A percentile compares a stretch with the other conserved stretches of the same genome.
phyloP scores from a whole-genome alignment of 2,329 filamentous ascomycete species.

The Colletotrichum horii region DNA sequence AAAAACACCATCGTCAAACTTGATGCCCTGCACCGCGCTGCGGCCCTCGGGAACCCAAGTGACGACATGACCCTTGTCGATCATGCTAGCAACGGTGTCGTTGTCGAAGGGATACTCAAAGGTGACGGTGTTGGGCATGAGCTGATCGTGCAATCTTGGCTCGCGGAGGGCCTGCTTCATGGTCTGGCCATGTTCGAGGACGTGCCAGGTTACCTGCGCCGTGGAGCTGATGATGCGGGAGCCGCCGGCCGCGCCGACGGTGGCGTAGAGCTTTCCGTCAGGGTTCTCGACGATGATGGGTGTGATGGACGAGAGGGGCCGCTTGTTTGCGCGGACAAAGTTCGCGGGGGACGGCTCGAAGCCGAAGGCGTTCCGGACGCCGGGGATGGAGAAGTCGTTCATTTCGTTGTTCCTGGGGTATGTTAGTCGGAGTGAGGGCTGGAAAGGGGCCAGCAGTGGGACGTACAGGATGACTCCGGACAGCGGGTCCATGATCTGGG shows the following conservation, averaged over 20 bases:
- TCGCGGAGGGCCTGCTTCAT: conserved; percentile 65
- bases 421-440: conserved; percentile 21
- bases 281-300: conserved; percentile 75
- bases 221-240: conserved; percentile 84
- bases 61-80: conserved; percentile 71
- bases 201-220: conserved; percentile 74
- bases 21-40: conserved; percentile 76
- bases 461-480: conserved; percentile 78
- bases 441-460: conserved; percentile 36
- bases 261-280: conserved; percentile 69
- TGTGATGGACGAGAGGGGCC: conserved; percentile 82
- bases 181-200: conserved; percentile 68
- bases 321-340: conserved; percentile 80
- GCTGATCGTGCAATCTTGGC: conserved; percentile 81
- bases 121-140: conserved; percentile 71
- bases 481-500: conserved; percentile 76
- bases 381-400: conserved; percentile 88
- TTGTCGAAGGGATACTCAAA: conserved; percentile 77
- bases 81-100: conserved; percentile 66
- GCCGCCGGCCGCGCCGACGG: conserved; percentile 80
- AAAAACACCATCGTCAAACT: conserved; percentile 69
- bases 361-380: conserved; percentile 79
- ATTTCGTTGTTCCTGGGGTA: conserved; percentile 62
- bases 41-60: conserved; percentile 67
- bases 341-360: conserved; percentile 82